phyloP scores from a whole-genome alignment of 129 eudicot species.

The Helianthus annuus region DNA sequence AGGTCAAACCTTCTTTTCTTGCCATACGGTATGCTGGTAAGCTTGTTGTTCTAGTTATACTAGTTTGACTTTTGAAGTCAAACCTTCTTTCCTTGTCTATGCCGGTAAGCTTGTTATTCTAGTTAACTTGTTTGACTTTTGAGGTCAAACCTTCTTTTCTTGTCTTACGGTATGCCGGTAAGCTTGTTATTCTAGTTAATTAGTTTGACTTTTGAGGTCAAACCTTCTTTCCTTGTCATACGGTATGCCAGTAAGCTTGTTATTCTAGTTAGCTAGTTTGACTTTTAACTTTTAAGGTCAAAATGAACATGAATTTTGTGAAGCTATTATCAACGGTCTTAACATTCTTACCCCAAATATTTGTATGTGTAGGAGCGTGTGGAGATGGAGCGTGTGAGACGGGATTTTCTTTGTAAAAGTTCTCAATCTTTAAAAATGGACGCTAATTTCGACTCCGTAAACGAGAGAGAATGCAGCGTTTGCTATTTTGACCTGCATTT shows the following conservation, averaged over 20 bases:
- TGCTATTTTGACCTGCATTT: constrained; percentile 91
- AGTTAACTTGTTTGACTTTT: too few species aligned
- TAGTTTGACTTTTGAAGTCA: constrained; percentile 15
- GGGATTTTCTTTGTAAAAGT: constrained; percentile 77
- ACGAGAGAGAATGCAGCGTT: constrained; percentile 87
- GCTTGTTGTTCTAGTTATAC: neutral
- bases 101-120: too few species aligned
- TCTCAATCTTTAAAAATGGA: constrained; percentile 80
- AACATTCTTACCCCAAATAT: constrained; percentile 4
- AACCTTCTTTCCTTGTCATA: too few species aligned
- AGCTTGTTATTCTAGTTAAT: too few species aligned
- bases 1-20: neutral
- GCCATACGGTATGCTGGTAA: neutral
- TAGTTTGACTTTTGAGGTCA: too few species aligned
- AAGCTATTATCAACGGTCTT: neutral
- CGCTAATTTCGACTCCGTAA: constrained; percentile 70
- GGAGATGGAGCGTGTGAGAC: constrained; percentile 79
- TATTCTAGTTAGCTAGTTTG: neutral
- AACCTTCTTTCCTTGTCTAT: neutral
- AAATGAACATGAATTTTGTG: neutral
- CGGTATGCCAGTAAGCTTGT: neutral
- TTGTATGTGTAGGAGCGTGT: constrained; percentile 59
- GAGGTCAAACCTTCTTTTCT: too few species aligned
- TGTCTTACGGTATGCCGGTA: too few species aligned
- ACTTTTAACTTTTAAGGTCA: neutral